Percentiles rank a stretch among this genome's conserved stretches.
These are phyloP conservation scores for Pseudevernia furfuracea DNA, from an alignment of 495 filamentous ascomycete species.

Conservation along the genomic window DNA sequence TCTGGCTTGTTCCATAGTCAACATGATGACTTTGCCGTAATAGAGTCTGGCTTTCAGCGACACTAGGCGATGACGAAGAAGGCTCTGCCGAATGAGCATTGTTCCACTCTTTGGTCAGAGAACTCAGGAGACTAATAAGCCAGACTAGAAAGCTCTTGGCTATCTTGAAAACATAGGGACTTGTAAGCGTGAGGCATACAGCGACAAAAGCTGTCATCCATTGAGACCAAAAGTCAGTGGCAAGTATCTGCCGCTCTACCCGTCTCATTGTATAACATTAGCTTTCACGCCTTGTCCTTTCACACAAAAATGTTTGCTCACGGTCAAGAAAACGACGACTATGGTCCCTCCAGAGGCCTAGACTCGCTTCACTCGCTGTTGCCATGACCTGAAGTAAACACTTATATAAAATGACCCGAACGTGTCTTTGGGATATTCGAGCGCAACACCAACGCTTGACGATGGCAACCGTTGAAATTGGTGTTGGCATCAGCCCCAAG, in stretches of 20 bases:
- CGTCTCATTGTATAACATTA: neutral
- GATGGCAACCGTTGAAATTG: neutral
- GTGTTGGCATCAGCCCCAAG: neutral
- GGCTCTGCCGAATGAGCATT: neutral
- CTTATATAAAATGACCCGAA: neutral
- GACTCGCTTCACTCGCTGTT: neutral
- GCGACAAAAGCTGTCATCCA: constrained; percentile 10
- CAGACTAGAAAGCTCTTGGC: constrained; percentile 10
- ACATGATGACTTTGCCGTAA: neutral
- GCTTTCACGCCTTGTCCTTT: neutral
- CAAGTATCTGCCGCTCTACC: constrained; percentile 4
- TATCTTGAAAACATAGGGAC: constrained; percentile 6
- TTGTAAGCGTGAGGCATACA: constrained; percentile 4
- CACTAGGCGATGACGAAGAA: neutral
- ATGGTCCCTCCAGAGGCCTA: constrained; percentile 1
- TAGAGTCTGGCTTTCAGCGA: constrained; percentile 1
- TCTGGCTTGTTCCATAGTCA: neutral
- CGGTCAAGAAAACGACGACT: constrained; percentile 5
- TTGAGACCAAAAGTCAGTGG: constrained; percentile 3
- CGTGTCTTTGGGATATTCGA: neutral
- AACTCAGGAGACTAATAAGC: constrained; percentile 5
- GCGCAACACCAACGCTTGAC: neutral
- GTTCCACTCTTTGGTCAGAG: neutral
- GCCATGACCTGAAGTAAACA: neutral
- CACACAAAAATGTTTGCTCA: neutral